phyloP scores from a whole-genome alignment of 805 yeast species.

The Suhomyces canberraensis region DNA sequence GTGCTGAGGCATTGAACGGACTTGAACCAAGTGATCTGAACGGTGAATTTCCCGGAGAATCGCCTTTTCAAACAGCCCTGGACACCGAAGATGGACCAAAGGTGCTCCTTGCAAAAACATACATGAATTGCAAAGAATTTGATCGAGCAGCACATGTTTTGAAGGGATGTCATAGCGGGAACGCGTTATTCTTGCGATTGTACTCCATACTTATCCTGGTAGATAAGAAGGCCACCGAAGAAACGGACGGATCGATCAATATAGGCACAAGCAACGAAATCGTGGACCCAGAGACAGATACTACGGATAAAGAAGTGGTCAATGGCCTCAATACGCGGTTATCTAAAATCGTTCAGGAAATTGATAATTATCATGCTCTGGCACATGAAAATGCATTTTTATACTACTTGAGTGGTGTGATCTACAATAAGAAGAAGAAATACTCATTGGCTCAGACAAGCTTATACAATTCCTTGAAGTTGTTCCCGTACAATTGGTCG shows the following conservation, averaged over 20 bases:
- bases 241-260: conserved; percentile 62
- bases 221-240: conserved; percentile 72
- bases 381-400: conserved; percentile 51
- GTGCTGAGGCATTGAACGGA: conserved; percentile 74
- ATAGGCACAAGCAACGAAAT: conserved; percentile 22
- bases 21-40: conserved; percentile 20
- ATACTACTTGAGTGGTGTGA: conserved; percentile 67
- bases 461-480: conserved; percentile 56
- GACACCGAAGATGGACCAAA: conserved; percentile 32
- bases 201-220: conserved; percentile 74
- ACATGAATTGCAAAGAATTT: conserved; percentile 82
- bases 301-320: conserved; percentile 10
- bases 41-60: background rate
- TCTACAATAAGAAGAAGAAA: conserved; percentile 61
- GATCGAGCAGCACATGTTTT: conserved; percentile 68
- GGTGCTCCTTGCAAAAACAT: conserved; percentile 61
- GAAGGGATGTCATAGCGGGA: conserved; percentile 47
- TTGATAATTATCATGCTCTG: conserved; percentile 29
- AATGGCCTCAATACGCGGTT: conserved; percentile 26
- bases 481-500: conserved; percentile 88
- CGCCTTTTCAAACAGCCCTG: conserved; percentile 3
- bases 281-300: conserved; percentile 12
- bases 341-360: conserved; percentile 37
- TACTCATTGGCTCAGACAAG: conserved; percentile 56
- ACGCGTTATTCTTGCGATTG: conserved; percentile 57